A percentile compares a stretch with the other conserved stretches of the same genome.
Conservation (phyloP, 306 rosid species). For the Ochetophila trinervis region DNA sequence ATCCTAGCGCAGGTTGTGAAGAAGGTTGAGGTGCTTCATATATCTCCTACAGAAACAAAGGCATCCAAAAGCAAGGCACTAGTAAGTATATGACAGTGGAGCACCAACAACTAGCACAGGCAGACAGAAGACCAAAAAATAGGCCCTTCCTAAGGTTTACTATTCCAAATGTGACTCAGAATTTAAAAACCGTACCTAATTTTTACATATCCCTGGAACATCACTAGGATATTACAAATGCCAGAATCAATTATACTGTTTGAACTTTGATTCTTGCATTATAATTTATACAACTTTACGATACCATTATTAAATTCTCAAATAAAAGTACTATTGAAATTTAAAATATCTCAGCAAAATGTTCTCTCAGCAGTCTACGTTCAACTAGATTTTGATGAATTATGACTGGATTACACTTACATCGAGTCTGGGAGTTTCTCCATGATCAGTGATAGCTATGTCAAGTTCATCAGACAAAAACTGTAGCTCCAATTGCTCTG, state of each 20-base stretch:
- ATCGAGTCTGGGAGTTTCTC: conserved; percentile 39
- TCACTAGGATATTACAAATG: not conserved
- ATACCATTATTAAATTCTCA: no score
- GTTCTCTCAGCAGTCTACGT: not conserved
- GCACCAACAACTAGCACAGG: not conserved
- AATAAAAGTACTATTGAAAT: not conserved
- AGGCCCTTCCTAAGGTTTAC: no score
- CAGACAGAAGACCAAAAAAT: not conserved
- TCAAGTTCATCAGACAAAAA: conserved; percentile 42
- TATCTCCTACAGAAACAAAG: conserved; percentile 25
- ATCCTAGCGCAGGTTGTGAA: conserved; percentile 17
- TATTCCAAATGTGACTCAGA: not conserved
- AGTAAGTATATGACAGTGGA: conserved; percentile 8
- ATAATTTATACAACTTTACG: not conserved
- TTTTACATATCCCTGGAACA: not conserved
- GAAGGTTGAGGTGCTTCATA: conserved; percentile 28
- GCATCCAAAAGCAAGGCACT: not conserved
- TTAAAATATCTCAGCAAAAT: not conserved
- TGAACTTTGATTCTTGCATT: no score
- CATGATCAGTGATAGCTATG: conserved; percentile 36
- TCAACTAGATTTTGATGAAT: not conserved
- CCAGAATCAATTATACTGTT: no score
- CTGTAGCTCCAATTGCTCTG: conserved; percentile 35
- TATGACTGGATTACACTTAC: conserved; percentile 24
- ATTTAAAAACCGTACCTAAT: not conserved